Evolutionary conservation across 2,329 filamentous ascomycete species (phyloP).

Genomic region (Botryotinia narcissicola): DNA sequence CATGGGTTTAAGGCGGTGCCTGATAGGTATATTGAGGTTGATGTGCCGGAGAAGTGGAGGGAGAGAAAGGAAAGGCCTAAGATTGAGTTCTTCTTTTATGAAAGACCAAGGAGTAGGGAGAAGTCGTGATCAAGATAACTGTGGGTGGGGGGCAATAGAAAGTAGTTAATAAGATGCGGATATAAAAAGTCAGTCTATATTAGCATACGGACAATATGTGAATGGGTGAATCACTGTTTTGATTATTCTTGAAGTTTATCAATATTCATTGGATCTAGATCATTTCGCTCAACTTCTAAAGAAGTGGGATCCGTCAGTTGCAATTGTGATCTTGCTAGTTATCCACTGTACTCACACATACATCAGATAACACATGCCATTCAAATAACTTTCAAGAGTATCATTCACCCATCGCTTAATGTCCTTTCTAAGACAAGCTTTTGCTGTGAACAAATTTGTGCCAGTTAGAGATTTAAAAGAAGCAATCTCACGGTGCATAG

Average conservation of each 20-base stretch:
- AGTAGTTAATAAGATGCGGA: too few species aligned
- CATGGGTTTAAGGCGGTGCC: conserved; percentile 24
- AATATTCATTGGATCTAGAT: not conserved
- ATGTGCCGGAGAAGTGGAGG: conserved; percentile 26
- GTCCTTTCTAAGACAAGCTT: accelerated
- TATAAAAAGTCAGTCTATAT: not conserved
- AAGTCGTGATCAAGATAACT: not conserved
- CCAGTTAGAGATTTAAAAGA: not conserved
- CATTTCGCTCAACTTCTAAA: not conserved
- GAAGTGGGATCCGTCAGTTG: not conserved
- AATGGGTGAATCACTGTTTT: not conserved
- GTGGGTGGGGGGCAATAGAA: accelerated
- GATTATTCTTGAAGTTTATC: not conserved
- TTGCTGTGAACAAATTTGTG: not conserved
- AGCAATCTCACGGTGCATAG: not conserved
- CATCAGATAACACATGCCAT: not conserved
- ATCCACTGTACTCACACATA: not conserved
- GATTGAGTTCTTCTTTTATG: conserved; percentile 24
- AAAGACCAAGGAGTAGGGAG: conserved; percentile 7
- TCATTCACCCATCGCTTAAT: not conserved
- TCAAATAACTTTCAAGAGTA: not conserved
- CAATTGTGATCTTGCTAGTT: not conserved
- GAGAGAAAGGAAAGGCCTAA: conserved; percentile 13
- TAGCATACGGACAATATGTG: not conserved
- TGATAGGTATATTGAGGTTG: conserved; percentile 20